A percentile compares a stretch with the other conserved stretches of the same genome.
Evolutionary conservation across 1,139 yeast genomes (phyloP).

Genomic region (Nadsonia starkeyi-henricii): DNA sequence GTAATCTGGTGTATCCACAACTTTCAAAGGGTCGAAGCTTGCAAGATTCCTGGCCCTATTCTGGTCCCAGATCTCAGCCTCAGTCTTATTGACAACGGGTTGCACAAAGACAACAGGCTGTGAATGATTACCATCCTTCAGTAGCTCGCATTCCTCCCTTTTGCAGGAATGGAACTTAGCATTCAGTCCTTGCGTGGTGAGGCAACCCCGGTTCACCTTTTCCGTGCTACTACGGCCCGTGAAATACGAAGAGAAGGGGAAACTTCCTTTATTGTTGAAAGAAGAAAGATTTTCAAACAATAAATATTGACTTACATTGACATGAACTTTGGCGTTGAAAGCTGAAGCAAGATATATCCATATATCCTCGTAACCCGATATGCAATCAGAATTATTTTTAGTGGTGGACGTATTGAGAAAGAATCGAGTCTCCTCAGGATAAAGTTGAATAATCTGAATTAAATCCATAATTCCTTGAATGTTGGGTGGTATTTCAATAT

Average conservation of each 20-base stretch:
- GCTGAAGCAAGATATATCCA: background rate
- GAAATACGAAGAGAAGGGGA: background rate
- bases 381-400: background rate
- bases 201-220: background rate
- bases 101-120: background rate
- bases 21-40: background rate
- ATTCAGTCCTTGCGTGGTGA: background rate
- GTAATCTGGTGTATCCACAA: background rate
- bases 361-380: background rate
- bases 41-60: background rate
- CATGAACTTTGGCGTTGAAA: background rate
- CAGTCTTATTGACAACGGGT: background rate
- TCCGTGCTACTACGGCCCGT: background rate
- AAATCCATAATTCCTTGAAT: background rate
- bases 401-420: background rate
- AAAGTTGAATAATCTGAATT: background rate
- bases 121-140: background rate
- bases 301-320: background rate
- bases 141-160: background rate
- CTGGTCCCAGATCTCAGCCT: background rate
- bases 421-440: background rate
- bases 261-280: background rate
- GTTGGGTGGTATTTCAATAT: background rate
- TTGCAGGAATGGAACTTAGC: background rate
- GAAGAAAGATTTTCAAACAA: background rate